phyloP scores from a whole-genome alignment of 2,329 filamentous ascomycete species.

The Mycosphaerelloides madeirae region DNA sequence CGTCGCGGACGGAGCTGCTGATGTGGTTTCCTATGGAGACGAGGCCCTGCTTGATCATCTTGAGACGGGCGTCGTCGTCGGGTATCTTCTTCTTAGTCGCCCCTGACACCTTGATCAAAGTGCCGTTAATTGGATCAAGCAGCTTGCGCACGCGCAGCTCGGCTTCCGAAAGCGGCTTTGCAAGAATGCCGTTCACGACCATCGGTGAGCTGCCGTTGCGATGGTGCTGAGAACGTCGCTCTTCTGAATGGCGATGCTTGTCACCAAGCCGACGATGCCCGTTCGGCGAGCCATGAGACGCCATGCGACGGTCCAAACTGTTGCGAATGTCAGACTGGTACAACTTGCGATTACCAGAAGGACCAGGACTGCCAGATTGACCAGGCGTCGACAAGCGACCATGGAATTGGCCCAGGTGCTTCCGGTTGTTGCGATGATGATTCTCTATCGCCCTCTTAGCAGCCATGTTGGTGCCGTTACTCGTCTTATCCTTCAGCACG shows the following conservation, averaged over 20 bases:
- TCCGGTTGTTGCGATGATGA: slow-evolving; percentile 92
- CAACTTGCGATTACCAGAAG: slow-evolving; percentile 38
- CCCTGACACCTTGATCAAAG: slow-evolving; percentile 55
- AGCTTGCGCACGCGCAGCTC: slow-evolving; percentile 51
- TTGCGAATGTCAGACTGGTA: slow-evolving; percentile 28
- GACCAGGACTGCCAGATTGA: slow-evolving; percentile 68
- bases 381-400: slow-evolving; percentile 54
- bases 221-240: slow-evolving; percentile 37
- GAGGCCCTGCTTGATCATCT: slow-evolving; percentile 57
- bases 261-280: slow-evolving; percentile 42
- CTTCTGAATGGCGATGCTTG: slow-evolving; percentile 53
- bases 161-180: slow-evolving; percentile 36
- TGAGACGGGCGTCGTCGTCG: slow-evolving; percentile 58
- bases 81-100: slow-evolving; percentile 61
- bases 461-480: slow-evolving; percentile 58
- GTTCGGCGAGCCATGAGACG: slow-evolving; percentile 41
- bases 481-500: slow-evolving; percentile 82
- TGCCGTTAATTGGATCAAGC: slow-evolving; percentile 56
- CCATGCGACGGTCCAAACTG: slow-evolving; percentile 36
- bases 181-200: slow-evolving; percentile 33
- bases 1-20: slow-evolving; percentile 39
- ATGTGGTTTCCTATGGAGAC: slow-evolving; percentile 61
- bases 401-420: slow-evolving; percentile 52
- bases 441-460: slow-evolving; percentile 82
- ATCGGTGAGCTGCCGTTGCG: slow-evolving; percentile 35